Base-by-base conservation (phyloP, 306 rosid species). In the Crataegus laevigata region DNA sequence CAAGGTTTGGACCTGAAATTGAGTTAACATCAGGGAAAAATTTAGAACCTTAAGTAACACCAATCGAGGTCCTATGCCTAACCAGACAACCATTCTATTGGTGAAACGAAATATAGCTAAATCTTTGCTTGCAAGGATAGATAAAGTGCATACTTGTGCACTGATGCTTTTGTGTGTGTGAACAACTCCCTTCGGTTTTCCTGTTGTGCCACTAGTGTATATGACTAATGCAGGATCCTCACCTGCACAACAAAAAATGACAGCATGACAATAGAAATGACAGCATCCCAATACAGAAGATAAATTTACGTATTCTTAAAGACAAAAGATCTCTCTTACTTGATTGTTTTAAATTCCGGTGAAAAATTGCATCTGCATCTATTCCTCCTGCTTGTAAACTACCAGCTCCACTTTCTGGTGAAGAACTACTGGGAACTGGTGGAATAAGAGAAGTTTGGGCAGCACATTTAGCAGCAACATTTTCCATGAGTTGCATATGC, bases 101-200 rank as follows among this genome's bases (percentile, higher is more conserved):
- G 21, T 59, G 28, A 19, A 11, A 30, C 15, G 4, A 38, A 73
- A 60, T 47, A 52, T 15, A 42, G 42, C 58, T 17, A 18, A 59
- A 25, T 21, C 4, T 32, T 64, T 19, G 47, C 45, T 65, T 71
- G 30, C 66, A 54, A 77, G 54, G 77, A 57, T 47, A 81, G 62
- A 68, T 57, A 65, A 45, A 54, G 51, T 19, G 29, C 78, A 78
- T 84, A 91, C 98, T 94, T 94, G 98, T 30, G 97, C 81, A 77
- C 80, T 62, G 58, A 94, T 87, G 86, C 97, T 86, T 80, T 75
- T 75, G 83, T 94, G 98, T 1, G 98, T 94, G 83, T 94, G 98
- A 74, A 94, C 96, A 80, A 86, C 98, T 76, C 98, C 98, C 82
- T 94, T 94, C 17, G 97, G 98, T 88, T 91, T 94, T 73, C 98